Evolutionary conservation across 768 basidiomycete genomes (phyloP).

Genomic region (Trametes punicea): DNA sequence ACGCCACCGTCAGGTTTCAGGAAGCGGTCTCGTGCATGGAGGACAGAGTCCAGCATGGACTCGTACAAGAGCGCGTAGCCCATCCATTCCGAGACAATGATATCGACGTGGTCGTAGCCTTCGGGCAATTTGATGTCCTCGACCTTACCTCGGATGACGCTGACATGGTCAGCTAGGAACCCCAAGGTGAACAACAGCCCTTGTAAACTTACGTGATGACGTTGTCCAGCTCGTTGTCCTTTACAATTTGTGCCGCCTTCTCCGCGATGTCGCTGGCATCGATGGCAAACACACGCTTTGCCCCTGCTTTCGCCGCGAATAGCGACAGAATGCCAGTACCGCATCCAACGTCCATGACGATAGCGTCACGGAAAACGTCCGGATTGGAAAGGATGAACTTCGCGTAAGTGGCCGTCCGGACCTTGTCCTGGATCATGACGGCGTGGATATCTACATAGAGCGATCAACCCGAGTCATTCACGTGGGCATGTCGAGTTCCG

Average conservation of each 20-base stretch:
- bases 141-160: slow-evolving; percentile 86
- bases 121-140: slow-evolving; percentile 83
- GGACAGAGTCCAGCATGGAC: slow-evolving; percentile 95
- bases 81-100: slow-evolving; percentile 99
- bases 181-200: not conserved
- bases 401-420: slow-evolving; percentile 90
- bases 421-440: slow-evolving; percentile 94
- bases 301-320: slow-evolving; percentile 86
- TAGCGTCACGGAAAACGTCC: slow-evolving; percentile 72
- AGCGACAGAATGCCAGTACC: slow-evolving; percentile 92
- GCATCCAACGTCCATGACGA: slow-evolving; percentile 94
- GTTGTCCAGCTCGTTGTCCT: slow-evolving; percentile 52
- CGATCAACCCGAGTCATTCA: not conserved
- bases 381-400: slow-evolving; percentile 86
- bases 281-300: slow-evolving; percentile 86
- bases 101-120: slow-evolving; percentile 73
- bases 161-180: slow-evolving; percentile 24
- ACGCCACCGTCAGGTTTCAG: slow-evolving; percentile 56
- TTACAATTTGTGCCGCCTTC: slow-evolving; percentile 48
- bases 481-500: not conserved
- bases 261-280: slow-evolving; percentile 76
- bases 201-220: slow-evolving; percentile 54
- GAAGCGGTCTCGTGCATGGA: slow-evolving; percentile 85
- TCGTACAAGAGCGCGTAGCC: slow-evolving; percentile 90
- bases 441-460: slow-evolving; percentile 78